phyloP scores from a whole-genome alignment of 306 rosid species.

The Casuarina equisetifolia region DNA sequence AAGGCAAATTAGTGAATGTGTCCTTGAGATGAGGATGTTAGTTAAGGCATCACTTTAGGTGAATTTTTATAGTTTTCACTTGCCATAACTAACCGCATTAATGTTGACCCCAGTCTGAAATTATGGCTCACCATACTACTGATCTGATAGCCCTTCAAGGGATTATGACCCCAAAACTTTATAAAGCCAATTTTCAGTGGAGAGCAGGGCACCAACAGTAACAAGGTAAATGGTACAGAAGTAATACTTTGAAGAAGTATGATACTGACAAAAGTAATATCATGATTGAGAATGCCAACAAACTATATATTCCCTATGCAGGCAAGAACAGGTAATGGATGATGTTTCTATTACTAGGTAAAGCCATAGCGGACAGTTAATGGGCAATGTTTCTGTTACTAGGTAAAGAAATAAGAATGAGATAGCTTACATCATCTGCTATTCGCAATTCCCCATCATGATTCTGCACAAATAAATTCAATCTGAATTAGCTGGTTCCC shows the following conservation, averaged over 20 bases:
- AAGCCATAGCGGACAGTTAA: not conserved
- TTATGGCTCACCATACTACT: not conserved
- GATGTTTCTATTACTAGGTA: not conserved
- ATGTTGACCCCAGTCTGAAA: not conserved
- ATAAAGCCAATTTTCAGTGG: not conserved
- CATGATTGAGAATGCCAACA: not conserved
- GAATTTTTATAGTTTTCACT: not conserved
- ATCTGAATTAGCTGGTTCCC: constrained; percentile 20
- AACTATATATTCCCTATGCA: not conserved
- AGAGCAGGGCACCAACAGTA: not conserved
- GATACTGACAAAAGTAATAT: not conserved
- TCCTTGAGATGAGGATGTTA: not conserved
- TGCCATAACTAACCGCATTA: not conserved
- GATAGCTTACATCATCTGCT: constrained; percentile 83
- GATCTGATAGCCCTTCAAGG: constrained; percentile 21
- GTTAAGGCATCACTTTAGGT: not conserved
- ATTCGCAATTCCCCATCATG: constrained; percentile 68
- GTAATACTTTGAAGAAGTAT: not conserved
- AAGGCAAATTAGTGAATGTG: not conserved
- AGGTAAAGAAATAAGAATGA: constrained; percentile 4
- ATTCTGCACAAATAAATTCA: constrained; percentile 57
- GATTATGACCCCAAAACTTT: constrained; percentile 13
- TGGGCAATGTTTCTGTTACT: not conserved
- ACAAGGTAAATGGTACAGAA: not conserved
- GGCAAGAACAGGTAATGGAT: not conserved